Evolutionary conservation across 2,329 filamentous ascomycete species (phyloP).

Genomic region (Nothophaeocryptopus gaeumannii): DNA sequence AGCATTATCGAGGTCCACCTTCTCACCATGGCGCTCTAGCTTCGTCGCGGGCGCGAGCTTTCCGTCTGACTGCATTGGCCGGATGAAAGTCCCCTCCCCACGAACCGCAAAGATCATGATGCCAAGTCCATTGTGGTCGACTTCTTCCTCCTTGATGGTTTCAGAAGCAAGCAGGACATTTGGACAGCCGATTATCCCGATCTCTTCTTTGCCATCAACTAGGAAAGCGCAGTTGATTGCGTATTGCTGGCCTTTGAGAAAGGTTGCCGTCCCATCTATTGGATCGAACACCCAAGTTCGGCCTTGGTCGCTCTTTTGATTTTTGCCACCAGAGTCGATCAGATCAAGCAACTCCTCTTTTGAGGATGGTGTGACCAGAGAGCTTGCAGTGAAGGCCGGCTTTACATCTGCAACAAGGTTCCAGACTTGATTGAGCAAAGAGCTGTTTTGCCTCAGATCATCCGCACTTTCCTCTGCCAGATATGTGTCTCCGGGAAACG

Average conservation of each 20-base stretch:
- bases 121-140: slow-evolving; percentile 48
- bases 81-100: slow-evolving; percentile 45
- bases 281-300: slow-evolving; percentile 63
- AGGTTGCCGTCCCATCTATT: slow-evolving; percentile 63
- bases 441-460: slow-evolving; percentile 49
- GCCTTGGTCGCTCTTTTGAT: slow-evolving; percentile 41
- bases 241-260: slow-evolving; percentile 61
- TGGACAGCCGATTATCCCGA: slow-evolving; percentile 62
- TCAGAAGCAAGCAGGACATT: slow-evolving; percentile 51
- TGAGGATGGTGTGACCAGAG: slow-evolving; percentile 41
- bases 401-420: slow-evolving; percentile 46
- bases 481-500: slow-evolving; percentile 57
- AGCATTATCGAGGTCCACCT: slow-evolving; percentile 31
- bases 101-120: slow-evolving; percentile 48
- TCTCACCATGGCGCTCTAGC: slow-evolving; percentile 24
- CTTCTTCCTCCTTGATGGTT: slow-evolving; percentile 47
- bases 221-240: slow-evolving; percentile 60
- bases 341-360: slow-evolving; percentile 58
- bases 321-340: slow-evolving; percentile 56
- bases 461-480: slow-evolving; percentile 61
- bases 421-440: slow-evolving; percentile 55
- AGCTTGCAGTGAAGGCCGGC: slow-evolving; percentile 30
- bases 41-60: slow-evolving; percentile 15
- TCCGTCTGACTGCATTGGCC: slow-evolving; percentile 21
- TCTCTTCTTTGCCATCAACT: slow-evolving; percentile 54